Evolutionary conservation across 441 rosid species (phyloP), one percentile per base, ranked within the genome.

Genomic region (Erodium moschatum): DNA sequence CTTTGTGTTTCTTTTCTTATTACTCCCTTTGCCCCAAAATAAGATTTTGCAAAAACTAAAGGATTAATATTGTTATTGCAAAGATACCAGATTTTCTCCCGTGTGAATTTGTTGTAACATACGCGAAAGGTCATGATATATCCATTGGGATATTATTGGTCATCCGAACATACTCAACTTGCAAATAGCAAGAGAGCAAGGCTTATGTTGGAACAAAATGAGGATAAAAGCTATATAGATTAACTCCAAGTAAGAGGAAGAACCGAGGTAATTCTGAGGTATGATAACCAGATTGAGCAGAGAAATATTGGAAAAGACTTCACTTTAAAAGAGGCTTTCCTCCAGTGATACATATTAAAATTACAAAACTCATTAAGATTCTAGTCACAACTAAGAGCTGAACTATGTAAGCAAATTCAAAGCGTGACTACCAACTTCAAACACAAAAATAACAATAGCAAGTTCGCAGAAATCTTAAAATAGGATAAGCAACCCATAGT

Each of bases 271-370:
- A 58, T 18, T 58, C 12, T 58, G 63, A 58, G 27, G 13, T 58
- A 9, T 21, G 12, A 8, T 3, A 0, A 4, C 4, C 21, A 18
- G 12, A 21, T 58, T 58, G 29, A 18, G 63, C 63, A 58, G 13
- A 58, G 38, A 58, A 58, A 58, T 58, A 58, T 19, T 6, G 62
- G 62, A 18, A 56, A 24, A 56, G 27, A 56, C 24, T 56, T 56
- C 62, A 19, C 62, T 19, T 19, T 56, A 27, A 56, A 56, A 56
- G 62, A 6, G 27, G 24, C 24, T 56, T 56, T 56, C 62, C 24
- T 21, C 20, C 2, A 24, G 27, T 18, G n/a, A 3, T 20, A 58
- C 29, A 58, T 58, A 12, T 20, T 18, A 58, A 18, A 19, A 54
- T 54, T 54, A 54, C 10, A 54, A 54, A 16, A 19, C 24, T 15